These are phyloP conservation scores for Chlamydomonas schloesseri DNA, from an alignment of 139 green algal genomes.

Conservation along the genomic window DNA sequence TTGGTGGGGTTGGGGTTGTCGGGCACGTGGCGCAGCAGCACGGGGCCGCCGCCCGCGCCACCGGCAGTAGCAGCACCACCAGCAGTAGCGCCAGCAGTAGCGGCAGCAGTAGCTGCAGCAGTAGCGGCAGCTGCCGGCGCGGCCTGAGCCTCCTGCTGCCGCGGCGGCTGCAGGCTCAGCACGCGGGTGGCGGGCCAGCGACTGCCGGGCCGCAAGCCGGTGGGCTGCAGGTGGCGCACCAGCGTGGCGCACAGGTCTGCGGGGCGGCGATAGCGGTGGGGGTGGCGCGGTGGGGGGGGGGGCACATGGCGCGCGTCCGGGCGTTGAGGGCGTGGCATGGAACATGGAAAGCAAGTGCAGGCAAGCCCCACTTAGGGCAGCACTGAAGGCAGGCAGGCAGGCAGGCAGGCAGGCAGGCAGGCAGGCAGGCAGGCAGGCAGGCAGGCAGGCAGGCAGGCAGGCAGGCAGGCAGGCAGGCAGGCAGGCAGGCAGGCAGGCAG, in stretches of 20 bases:
- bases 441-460: too few relatives aligned
- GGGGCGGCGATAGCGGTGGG: too few relatives aligned
- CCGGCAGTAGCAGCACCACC: not conserved
- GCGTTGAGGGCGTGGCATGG: too few relatives aligned
- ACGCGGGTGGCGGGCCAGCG: not conserved
- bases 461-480: too few relatives aligned
- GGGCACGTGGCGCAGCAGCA: constrained; percentile 47
- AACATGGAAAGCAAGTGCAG: too few relatives aligned
- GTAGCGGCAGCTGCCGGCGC: not conserved
- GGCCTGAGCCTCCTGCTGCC: constrained; percentile 1
- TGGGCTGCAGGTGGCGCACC: constrained; percentile 22
- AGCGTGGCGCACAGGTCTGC: constrained; percentile 32
- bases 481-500: too few relatives aligned
- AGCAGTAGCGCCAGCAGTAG: not conserved
- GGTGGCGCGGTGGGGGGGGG: too few relatives aligned
- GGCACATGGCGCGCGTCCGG: too few relatives aligned
- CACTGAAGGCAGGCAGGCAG: too few relatives aligned
- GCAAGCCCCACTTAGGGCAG: too few relatives aligned
- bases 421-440: too few relatives aligned
- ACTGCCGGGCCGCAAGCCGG: constrained; percentile 13
- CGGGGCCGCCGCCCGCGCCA: not conserved
- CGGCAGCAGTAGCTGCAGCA: not conserved
- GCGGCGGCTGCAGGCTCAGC: not conserved
- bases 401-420: too few relatives aligned
- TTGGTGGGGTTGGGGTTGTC: constrained; percentile 68